These are phyloP conservation scores for Gastrolobium bilobum DNA, from an alignment of 306 rosid genomes.

Conservation along the genomic window DNA sequence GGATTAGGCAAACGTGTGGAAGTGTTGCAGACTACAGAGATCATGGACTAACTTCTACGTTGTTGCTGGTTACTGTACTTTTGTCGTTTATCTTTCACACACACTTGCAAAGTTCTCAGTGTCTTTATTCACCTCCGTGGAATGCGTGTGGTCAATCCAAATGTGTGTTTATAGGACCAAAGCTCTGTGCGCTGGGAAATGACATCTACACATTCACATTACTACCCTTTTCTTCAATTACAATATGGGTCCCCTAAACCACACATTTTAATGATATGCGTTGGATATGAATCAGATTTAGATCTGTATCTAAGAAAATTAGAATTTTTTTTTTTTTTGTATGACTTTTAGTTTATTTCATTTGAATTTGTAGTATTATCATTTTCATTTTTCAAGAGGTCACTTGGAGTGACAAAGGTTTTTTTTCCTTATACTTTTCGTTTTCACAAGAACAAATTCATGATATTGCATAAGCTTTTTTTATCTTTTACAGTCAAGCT, in stretches of 20 bases:
- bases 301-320: not conserved
- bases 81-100: conserved; percentile 52
- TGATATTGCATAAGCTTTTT: not conserved
- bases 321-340: not conserved
- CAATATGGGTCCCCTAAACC: conserved; percentile 41
- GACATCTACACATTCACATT: conserved; percentile 37
- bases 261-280: conserved; percentile 3
- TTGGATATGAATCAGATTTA: conserved; percentile 17
- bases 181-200: conserved; percentile 11
- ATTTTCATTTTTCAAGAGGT: not conserved
- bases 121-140: conserved; percentile 25
- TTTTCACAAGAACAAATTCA: not conserved
- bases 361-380: not conserved
- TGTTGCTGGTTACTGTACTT: conserved; percentile 36
- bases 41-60: conserved; percentile 44
- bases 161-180: conserved; percentile 32
- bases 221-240: conserved; percentile 29
- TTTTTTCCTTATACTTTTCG: too few relatives aligned
- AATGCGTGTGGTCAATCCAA: conserved; percentile 42
- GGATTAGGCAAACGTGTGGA: conserved; percentile 63
- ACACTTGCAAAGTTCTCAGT: conserved; percentile 26
- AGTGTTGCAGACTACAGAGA: conserved; percentile 28
- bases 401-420: not conserved
- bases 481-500: not conserved
- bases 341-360: not conserved